Evolutionary conservation across 352 stramenopile genomes (phyloP), one percentile per base, ranked within the genome.

Genomic region (Phytophthora crassamura): DNA sequence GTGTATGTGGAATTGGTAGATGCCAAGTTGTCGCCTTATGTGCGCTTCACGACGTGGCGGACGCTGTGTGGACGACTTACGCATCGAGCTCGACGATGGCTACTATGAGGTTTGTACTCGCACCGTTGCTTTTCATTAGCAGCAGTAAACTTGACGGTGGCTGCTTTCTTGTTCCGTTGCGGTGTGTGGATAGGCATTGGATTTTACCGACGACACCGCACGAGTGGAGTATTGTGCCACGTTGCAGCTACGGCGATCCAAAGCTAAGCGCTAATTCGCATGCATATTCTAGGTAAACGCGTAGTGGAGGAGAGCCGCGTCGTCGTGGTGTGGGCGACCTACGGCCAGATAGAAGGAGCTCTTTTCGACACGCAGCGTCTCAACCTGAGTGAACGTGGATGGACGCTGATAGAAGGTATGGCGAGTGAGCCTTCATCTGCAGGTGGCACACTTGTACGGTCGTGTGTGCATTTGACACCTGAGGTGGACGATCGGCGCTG

Each of bases 281-380:
- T 72, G 46, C 59, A 57, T 32, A 67, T 78, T 32, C 35, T 75
- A 16, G 68, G 63, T n/a, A 75, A 68, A 36, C 59, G 60, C 22
- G 64, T 69, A 33, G 46, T 74, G 5, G 50, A 70, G 38, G 46
- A 70, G 8, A 18, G 67, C 10, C 67, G 67, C 8, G 42, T 69
- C 4, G 68, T 76, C 14, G 32, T 79, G 20, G 62, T 52, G 11
- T 79, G 71, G 56, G 54, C 67, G 22, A 70, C 52, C 4, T 59
- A 59, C 6, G 69, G 67, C 10, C 42, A 75, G 22, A 70, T 34
- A 0, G 62, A 74, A 46, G 71, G 67, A 3, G 34, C 6, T 28
- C 56, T 33, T 49, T 71, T 63, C 20, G 51, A 28, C 7, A 46
- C 54, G 15, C 40, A 75, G 14, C 28, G 48, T 11, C 46, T 78